Evolutionary conservation across 805 yeast genomes (phyloP), one percentile per base, ranked within the genome.

Genomic region (Lachancea sp.): DNA sequence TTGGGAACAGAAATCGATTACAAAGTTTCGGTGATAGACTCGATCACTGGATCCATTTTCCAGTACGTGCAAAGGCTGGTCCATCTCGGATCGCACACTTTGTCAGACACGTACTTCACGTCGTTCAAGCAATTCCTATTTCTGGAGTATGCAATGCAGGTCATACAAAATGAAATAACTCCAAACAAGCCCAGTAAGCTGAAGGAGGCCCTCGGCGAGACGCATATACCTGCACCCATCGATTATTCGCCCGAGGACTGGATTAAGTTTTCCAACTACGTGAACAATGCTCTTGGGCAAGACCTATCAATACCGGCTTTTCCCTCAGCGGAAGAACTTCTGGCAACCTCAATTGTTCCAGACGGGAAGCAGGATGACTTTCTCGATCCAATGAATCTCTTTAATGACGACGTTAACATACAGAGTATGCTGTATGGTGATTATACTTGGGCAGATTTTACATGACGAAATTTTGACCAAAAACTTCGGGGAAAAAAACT

Each of bases 61-160:
- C 31, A 16, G n/a, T 20, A 39, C 27, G 31, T 44, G 13, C 42
- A 34, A 26, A 44, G 18, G 32, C 30, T 44, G 9, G 36, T 44
- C 15, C 32, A 39, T 22, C 31, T 38, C n/a, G 47, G 47, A 3
- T 44, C 43, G 10, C 47, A 36, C 9, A 35, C 38, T 3, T 25
- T 38, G 26, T 39, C 47, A n/a, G 43, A 44, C 27, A 22, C 44
- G 15, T 44, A 44, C 17, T 44, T 44, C 31, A 35, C 43, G 8
- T 44, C 47, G 5, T 44, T 44, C 40, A 44, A 44, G 38, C 47
- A 44, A 17, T 44, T 44, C 34, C 30, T 44, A 18, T 44, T 44
- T 13, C 18, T 44, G 34, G 47, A 38, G 8, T 38, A 44, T 31
- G 38, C 47, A 2, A 38, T 38, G 38, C 43, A 38, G 26, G 43